phyloP scores from a whole-genome alignment of 768 basidiomycete genomes.

The Naganishia vishniacii region DNA sequence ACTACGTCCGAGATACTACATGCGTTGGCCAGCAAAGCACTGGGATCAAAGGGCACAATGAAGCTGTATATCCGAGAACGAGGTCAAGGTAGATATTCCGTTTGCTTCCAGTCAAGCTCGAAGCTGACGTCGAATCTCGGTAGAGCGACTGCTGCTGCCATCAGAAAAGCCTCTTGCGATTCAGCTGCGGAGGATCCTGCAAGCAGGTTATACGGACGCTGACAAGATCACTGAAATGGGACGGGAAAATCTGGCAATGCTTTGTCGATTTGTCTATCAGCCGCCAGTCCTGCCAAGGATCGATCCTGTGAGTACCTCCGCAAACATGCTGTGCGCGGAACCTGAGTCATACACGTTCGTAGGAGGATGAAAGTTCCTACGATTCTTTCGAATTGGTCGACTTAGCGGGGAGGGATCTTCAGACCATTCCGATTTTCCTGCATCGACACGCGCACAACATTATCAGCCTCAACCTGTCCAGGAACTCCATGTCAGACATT shows the following conservation, averaged over 20 bases:
- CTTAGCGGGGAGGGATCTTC: constrained; percentile 70
- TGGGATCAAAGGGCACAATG: constrained; percentile 46
- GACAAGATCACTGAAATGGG: constrained; percentile 75
- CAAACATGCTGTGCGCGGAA: too few species aligned
- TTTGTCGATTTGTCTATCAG: constrained; percentile 86
- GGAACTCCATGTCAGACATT: constrained; percentile 92
- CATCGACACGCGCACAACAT: constrained; percentile 80
- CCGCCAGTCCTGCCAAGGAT: constrained; percentile 48
- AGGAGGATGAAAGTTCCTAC: constrained; percentile 71
- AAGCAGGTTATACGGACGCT: constrained; percentile 73
- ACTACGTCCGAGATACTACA: constrained; percentile 66
- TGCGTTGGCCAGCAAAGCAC: constrained; percentile 59
- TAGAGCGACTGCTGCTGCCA: constrained; percentile 76
- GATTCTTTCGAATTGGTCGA: constrained; percentile 73
- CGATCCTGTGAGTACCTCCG: constrained; percentile 40
- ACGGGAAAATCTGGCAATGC: constrained; percentile 70
- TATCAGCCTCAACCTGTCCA: constrained; percentile 75
- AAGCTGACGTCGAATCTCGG: not conserved
- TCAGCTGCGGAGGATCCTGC: constrained; percentile 72
- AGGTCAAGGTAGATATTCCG: constrained; percentile 46
- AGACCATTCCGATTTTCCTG: constrained; percentile 79
- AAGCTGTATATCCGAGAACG: constrained; percentile 56
- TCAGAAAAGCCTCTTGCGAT: constrained; percentile 80
- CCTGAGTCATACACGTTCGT: too few species aligned
- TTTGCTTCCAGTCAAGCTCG: not conserved